Evolutionary conservation across 805 yeast genomes (phyloP).

Genomic region (Vanderwaltozyma yarrowii): DNA sequence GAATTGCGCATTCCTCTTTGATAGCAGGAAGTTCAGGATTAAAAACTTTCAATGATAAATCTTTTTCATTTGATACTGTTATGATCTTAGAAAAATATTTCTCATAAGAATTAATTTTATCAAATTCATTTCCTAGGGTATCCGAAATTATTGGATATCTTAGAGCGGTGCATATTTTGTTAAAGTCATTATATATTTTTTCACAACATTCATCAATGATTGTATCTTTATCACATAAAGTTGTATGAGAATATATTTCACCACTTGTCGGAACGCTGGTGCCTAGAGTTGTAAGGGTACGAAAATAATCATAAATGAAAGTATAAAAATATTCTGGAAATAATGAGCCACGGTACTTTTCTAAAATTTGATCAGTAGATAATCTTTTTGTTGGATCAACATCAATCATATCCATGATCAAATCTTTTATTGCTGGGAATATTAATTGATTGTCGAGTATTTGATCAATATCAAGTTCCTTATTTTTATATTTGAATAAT

Average conservation of each 20-base stretch:
- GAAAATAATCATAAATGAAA: constrained; percentile 61
- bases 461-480: constrained; percentile 48
- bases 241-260: constrained; percentile 8
- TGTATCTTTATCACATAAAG: constrained; percentile 10
- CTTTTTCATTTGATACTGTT: constrained; percentile 3
- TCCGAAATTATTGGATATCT: neutral
- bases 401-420: constrained; percentile 55
- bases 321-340: constrained; percentile 65
- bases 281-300: constrained; percentile 26
- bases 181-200: constrained; percentile 50
- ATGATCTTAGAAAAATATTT: constrained; percentile 8
- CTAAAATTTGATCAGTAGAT: constrained; percentile 44
- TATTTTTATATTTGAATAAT: constrained; percentile 67
- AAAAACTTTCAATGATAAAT: neutral
- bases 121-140: neutral
- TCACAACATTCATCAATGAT: constrained; percentile 32
- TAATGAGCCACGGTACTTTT: constrained; percentile 36
- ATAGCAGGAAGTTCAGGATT: constrained; percentile 3
- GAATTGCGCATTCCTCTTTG: constrained; percentile 19
- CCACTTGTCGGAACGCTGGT: constrained; percentile 16
- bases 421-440: constrained; percentile 37
- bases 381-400: constrained; percentile 53
- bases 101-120: constrained; percentile 1
- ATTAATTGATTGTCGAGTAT: constrained; percentile 33
- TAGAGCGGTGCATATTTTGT: constrained; percentile 27